phyloP scores from a whole-genome alignment of 2,329 filamentous ascomycete genomes.

The Beauveria brongniartii region DNA sequence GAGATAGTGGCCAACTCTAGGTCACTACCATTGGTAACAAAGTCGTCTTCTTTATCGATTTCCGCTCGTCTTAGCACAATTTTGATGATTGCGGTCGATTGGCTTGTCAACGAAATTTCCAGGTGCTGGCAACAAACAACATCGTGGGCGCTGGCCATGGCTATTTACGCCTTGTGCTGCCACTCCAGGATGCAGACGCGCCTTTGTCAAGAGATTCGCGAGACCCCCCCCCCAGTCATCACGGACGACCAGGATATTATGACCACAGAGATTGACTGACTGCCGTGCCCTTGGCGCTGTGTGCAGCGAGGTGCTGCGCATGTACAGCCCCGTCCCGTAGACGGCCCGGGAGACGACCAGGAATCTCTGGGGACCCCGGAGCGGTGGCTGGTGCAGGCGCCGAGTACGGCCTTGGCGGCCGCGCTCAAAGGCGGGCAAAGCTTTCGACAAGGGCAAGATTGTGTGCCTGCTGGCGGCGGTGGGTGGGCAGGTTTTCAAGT shows the following conservation, averaged over 20 bases:
- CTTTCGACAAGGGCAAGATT: no score
- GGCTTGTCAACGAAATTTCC: slow-evolving; percentile 44
- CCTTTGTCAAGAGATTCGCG: slow-evolving; percentile 60
- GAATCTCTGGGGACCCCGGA: no score
- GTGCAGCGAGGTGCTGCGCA: slow-evolving; percentile 67
- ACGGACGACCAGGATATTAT: slow-evolving; percentile 24
- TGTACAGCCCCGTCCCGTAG: slow-evolving; percentile 37
- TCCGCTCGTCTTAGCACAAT: no score
- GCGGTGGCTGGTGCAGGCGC: no score
- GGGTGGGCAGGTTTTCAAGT: not conserved
- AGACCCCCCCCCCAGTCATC: slow-evolving; percentile 46
- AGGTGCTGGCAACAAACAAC: slow-evolving; percentile 57
- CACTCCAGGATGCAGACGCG: slow-evolving; percentile 54
- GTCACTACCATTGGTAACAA: not conserved
- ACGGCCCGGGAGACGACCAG: no score
- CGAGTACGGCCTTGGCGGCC: no score
- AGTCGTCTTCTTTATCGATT: no score
- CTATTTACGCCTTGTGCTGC: slow-evolving; percentile 40
- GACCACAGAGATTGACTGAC: slow-evolving; percentile 53
- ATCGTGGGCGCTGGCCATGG: no score
- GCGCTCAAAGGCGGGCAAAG: no score
- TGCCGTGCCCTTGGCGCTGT: slow-evolving; percentile 62
- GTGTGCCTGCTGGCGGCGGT: no score
- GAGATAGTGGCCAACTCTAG: not conserved
- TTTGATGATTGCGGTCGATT: no score